phyloP scores from a whole-genome alignment of 2,329 filamentous ascomycete species.

The Phyllosticta citrichinensis region DNA sequence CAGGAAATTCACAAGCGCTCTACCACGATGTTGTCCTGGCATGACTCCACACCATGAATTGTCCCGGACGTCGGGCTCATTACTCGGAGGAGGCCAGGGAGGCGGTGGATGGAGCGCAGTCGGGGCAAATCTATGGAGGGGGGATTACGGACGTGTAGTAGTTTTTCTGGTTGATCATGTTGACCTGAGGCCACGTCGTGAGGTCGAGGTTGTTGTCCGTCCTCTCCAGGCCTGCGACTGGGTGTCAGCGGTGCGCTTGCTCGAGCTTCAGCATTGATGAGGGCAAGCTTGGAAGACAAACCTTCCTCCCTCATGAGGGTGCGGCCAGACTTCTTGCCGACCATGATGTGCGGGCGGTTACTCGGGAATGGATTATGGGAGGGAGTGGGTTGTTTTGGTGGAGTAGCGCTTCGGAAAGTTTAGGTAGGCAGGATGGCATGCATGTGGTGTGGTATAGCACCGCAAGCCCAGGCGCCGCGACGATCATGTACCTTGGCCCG shows the following conservation, averaged over 20 bases:
- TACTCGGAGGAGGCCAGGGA: neutral
- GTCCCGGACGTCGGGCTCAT: neutral
- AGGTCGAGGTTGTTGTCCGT: slow-evolving; percentile 98
- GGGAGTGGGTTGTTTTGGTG: neutral
- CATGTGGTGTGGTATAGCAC: no score
- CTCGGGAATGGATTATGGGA: neutral
- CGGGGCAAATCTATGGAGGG: neutral
- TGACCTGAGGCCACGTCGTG: slow-evolving; percentile 84
- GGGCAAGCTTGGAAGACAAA: slow-evolving; percentile 16
- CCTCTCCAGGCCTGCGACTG: slow-evolving; percentile 67
- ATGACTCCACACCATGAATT: no score
- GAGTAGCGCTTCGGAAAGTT: neutral
- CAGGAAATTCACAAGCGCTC: no score
- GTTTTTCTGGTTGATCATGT: slow-evolving; percentile 98
- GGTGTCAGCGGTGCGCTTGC: neutral
- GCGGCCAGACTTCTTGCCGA: slow-evolving; percentile 56
- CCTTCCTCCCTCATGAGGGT: slow-evolving; percentile 52
- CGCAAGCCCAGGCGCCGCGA: no score
- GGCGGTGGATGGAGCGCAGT: neutral
- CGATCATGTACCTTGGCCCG: neutral
- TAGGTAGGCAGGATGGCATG: neutral
- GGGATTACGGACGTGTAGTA: slow-evolving; percentile 72
- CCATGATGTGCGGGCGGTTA: slow-evolving; percentile 36
- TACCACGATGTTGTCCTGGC: no score
- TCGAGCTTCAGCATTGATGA: neutral